Evolutionary conservation across 2,329 filamentous ascomycete genomes (phyloP), one percentile per base, ranked within the genome.

Genomic region (Claviceps cyperi): DNA sequence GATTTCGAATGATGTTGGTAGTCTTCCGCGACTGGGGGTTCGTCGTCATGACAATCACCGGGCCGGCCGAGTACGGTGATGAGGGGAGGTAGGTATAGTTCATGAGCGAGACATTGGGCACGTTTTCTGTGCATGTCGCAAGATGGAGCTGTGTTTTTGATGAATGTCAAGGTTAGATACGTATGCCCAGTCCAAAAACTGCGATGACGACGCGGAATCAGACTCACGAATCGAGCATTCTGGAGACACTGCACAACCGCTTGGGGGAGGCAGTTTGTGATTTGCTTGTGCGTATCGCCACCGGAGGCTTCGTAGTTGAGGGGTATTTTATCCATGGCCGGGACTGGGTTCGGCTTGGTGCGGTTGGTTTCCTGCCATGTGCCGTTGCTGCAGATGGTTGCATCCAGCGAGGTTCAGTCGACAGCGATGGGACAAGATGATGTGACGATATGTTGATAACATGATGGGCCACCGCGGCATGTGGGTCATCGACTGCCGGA

Each of bases 11-110:
- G 13, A 97, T 80, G 64, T 96, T 95, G 58, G 81, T 77, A 32
- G 81, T 88, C 69, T 91, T 92, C 58, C 81, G 83, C 37, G 83
- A 87, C 51, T 80, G 78, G 1, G 83, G 80, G 58, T 88, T 88
- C 44, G 85, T 94, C 50, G 92, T 97, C 85, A 91, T 90, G 74
- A 97, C 84, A 62, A 97, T 94, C 55, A 89, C 84, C n/a, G 88
- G 83, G n/a, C 71, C 68, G 48, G 75, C 62, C 39, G 78, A 76
- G 66, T 81, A 84, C 39, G 81, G 82, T 15, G 85, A 86, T 5
- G 76, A 81, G 39, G 89, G 84, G 21, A 98, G 84, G 69, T 96
- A 97, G 62, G 92, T 97, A 73, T 97, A 97, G 73, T 94, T 96
- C 92, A 98, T 98, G 56, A 98, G 80, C 38, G 89, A 94, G 57